Percentiles rank a stretch among this genome's conserved stretches.
Conservation (phyloP, 2,329 filamentous ascomycete genomes). For the Daldinia eschscholtzii region DNA sequence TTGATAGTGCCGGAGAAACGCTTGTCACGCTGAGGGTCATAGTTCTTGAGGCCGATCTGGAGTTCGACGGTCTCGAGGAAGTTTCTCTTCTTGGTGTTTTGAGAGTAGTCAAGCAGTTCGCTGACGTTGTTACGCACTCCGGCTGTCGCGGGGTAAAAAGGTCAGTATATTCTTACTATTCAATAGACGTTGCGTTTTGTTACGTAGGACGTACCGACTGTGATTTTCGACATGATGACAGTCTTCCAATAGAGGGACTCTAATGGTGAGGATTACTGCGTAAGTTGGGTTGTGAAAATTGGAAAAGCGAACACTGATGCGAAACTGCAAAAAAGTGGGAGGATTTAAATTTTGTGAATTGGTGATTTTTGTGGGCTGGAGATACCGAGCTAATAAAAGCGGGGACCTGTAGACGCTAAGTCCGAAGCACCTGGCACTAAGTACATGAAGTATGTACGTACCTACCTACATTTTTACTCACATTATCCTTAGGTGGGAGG, state of each 20-base stretch:
- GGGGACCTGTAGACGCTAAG: not conserved
- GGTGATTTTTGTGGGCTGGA: slow-evolving; percentile 1
- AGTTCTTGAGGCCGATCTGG: slow-evolving; percentile 96
- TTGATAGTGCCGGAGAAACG: slow-evolving; percentile 99
- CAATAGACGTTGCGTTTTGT: not conserved
- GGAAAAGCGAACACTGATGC: slow-evolving; percentile 19
- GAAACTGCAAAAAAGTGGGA: not conserved
- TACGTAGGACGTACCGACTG: slow-evolving; percentile 69
- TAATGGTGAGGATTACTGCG: slow-evolving; percentile 77
- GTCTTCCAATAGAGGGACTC: slow-evolving; percentile 87
- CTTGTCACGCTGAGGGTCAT: slow-evolving; percentile 99
- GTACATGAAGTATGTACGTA: not conserved
- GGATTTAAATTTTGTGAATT: slow-evolving; percentile 20
- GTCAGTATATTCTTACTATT: slow-evolving; percentile 11
- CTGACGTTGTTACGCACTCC: slow-evolving; percentile 73
- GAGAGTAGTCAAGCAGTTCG: slow-evolving; percentile 94
- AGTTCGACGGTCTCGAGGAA: slow-evolving; percentile 94
- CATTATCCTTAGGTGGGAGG: not conserved
- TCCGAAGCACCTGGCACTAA: not conserved
- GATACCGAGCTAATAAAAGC: not conserved
- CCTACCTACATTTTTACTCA: not conserved
- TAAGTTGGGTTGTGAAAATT: slow-evolving; percentile 47
- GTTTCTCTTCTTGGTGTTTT: slow-evolving; percentile 97
- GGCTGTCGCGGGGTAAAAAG: slow-evolving; percentile 53
- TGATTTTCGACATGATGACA: slow-evolving; percentile 90